These are phyloP conservation scores for Aurantiochytrium sp. DNA, from an alignment of 108 stramenopile genomes.

Conservation along the genomic window DNA sequence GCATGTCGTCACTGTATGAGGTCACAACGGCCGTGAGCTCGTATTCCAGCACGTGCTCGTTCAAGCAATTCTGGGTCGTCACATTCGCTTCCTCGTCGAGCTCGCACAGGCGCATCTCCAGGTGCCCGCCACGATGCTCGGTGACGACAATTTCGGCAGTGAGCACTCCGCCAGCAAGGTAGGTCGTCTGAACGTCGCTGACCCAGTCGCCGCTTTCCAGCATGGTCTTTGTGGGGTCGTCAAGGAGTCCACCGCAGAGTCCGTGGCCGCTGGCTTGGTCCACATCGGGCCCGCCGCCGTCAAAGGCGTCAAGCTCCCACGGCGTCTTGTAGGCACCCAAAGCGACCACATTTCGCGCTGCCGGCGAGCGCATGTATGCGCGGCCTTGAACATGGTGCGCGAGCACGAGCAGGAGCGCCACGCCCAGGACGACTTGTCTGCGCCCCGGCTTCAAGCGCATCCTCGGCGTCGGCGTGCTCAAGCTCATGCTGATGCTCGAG, in stretches of 20 bases:
- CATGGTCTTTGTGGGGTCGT: neutral
- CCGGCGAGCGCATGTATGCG: neutral
- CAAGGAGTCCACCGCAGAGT: neutral
- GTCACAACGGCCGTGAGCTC: neutral
- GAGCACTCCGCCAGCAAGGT: neutral
- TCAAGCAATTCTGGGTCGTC: neutral
- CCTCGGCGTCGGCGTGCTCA: neutral
- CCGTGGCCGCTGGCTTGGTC: constrained; percentile 58
- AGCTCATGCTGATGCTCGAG: neutral
- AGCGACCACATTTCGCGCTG: neutral
- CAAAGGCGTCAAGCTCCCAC: constrained; percentile 73
- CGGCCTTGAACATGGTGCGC: neutral
- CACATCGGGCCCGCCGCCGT: constrained; percentile 81
- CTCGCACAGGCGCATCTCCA: neutral
- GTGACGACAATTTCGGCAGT: neutral
- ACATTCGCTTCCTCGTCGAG: neutral
- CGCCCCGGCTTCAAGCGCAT: neutral
- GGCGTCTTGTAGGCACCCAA: neutral
- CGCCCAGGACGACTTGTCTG: neutral
- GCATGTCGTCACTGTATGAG: neutral
- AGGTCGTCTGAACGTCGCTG: neutral
- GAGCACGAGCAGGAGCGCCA: neutral
- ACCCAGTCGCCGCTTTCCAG: neutral
- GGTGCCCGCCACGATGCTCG: neutral
- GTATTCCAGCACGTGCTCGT: neutral